Base-by-base conservation (phyloP, 805 yeast genomes). In the Jamesozyma spencerorum region DNA sequence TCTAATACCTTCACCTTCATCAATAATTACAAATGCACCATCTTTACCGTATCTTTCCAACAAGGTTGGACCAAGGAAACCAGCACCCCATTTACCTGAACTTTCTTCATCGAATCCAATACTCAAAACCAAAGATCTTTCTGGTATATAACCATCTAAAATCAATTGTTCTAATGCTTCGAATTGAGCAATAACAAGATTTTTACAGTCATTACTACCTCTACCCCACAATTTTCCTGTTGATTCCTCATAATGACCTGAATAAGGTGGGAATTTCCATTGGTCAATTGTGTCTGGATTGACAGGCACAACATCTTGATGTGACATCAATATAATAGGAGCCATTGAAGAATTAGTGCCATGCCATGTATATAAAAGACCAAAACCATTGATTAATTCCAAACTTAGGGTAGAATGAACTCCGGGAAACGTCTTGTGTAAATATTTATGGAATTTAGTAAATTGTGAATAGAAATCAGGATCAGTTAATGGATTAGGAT, bases 301-400 rank as follows among this genome's bases (percentile, higher is more conserved):
- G 5, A 83, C 81, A 0, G 95, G 94, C 13, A 85, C 95, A 1
- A 81, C 85, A 54, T 85, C 95, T 55, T 79, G 85, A 57, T 85
- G 95, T 4, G 92, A 90, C 58, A 82, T 73, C 34, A 84, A 63
- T 60, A 85, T 48, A 14, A 79, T 49, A 11, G 95, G 95, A 55
- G 81, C 78, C 47, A 79, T 60, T 2, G 57, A 45, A 5, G 51
- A 24, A 32, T 73, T 55, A 3, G 72, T 55, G 11, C 95, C 95
- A 44, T 70, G 57, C 74, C 82, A 75, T 18, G 84, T 78, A 54
- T 68, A 71, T 3, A 85, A 66, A 39, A 85, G 60, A 3, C 86
- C 90, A 42, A 77, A 69, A 17, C 74, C 71, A 51, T 84, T 83
- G 39, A 83, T 72, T 24, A 62, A 69, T 39, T 72, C 76, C 10